Conservation (phyloP, 2,329 filamentous ascomycete species). For the Aspergillus tamarii region DNA sequence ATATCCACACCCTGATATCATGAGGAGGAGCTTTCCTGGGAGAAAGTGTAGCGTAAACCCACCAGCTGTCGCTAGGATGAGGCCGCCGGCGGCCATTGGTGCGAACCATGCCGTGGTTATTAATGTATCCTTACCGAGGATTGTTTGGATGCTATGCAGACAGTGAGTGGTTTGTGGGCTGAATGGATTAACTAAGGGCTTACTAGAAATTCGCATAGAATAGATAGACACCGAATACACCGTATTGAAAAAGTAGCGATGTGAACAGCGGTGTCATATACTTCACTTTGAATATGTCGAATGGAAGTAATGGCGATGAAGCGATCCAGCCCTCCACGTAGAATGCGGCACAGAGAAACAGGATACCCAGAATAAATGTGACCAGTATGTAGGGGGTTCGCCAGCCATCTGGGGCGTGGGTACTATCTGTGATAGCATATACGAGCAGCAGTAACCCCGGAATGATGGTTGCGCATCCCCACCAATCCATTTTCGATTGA, state of each 20-base stretch:
- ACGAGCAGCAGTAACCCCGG: conserved; percentile 3
- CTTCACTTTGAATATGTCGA: conserved; percentile 17
- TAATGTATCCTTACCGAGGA: neutral
- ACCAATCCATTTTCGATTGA: neutral
- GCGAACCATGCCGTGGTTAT: neutral
- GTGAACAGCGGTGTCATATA: conserved; percentile 12
- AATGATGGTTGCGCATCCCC: neutral
- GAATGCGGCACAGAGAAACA: conserved; percentile 8
- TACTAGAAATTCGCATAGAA: conserved; percentile 18
- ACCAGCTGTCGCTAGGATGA: neutral
- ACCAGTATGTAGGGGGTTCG: conserved; percentile 13
- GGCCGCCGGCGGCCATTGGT: neutral
- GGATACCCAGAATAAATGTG: conserved; percentile 5
- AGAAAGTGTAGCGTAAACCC: neutral
- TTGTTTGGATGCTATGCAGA: neutral
- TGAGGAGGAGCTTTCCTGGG: neutral
- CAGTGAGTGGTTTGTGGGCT: neutral
- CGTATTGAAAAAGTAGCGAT: conserved; percentile 11
- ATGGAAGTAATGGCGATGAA: neutral
- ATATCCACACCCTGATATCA: conserved; percentile 3
- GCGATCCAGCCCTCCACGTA: conserved; percentile 13
- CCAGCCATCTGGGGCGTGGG: conserved; percentile 12
- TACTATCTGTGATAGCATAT: conserved; percentile 11
- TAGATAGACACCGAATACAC: conserved; percentile 14
- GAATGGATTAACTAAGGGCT: neutral